Base-by-base conservation (phyloP, 768 basidiomycete species). In the Cubamyces sp. region DNA sequence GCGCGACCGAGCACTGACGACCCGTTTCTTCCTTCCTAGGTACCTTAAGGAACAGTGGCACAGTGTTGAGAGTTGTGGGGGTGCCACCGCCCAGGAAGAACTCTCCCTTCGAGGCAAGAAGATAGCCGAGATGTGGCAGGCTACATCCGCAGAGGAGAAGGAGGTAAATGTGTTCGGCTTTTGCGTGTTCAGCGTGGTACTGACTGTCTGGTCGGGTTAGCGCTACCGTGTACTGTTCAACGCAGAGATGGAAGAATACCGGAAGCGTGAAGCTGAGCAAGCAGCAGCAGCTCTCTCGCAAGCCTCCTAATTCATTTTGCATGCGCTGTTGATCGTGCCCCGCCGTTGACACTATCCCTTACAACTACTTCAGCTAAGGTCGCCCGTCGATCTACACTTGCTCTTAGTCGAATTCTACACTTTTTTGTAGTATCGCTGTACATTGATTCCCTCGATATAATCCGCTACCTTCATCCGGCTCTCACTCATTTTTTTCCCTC, bases 111-210 rank as follows among this genome's bases (percentile, higher is more conserved):
- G 40, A 1, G 30, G 34, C 45, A 30, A 37, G 28, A 37, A 34
- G 23, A 23, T 48, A 0, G 47, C 14, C 9, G 58, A 28, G 26
- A 39, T 30, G 47, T 65, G 64, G 64, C 19, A 19, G 0, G 9
- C 15, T 2, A 1, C 57, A 12, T 40, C 59, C 25, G 39, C 46
- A 9, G 55, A 51, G 28, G 64, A 65, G 56, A 65, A 58, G 30
- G 46, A 21, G 42, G 64, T 65, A 53, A 21, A 58, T 64, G n/a
- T 11, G 6, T 14, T 21, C 6, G 18, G 6, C 1, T 14, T 11
- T 25, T 18, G 21, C 2, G 1, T 18, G 45, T 3, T 16, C 14
- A 4, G 11, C 19, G 19, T 21, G 42, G 25, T 21, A 16, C 21
- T n/a, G 3, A 52, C 42, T 43, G 18, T 15, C 14, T 1, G 18